These are phyloP conservation scores for Sclerotinia sclerotiorum DNA, from an alignment of 2,329 filamentous ascomycete genomes.

Conservation along the genomic window DNA sequence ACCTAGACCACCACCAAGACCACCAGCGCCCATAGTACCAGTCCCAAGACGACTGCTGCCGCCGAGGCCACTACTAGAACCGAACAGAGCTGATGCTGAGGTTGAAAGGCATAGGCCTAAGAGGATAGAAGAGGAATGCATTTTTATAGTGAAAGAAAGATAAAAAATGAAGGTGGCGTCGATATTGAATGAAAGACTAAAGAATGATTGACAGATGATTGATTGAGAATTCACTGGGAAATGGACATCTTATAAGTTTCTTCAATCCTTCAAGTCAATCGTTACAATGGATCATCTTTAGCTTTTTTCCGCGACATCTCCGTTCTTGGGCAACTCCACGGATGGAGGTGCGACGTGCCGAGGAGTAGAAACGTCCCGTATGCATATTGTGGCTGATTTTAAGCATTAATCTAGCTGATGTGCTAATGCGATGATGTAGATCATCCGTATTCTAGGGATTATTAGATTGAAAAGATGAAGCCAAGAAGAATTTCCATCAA, in stretches of 20 bases:
- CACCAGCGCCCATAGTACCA: too few relatives aligned
- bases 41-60: too few relatives aligned
- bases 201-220: not conserved
- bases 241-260: not conserved
- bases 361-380: not conserved
- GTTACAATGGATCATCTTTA: not conserved
- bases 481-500: not conserved
- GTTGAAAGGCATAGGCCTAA: not conserved
- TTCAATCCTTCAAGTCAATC: not conserved
- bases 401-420: not conserved
- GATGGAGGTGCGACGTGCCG: not conserved
- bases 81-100: not conserved
- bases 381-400: not conserved
- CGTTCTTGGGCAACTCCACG: conserved; percentile 6
- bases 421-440: not conserved
- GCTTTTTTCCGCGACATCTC: not conserved
- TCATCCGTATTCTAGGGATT: not conserved
- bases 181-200: not conserved
- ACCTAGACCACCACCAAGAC: too few relatives aligned
- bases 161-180: not conserved
- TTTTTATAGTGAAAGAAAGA: not conserved
- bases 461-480: not conserved
- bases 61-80: too few relatives aligned
- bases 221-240: not conserved
- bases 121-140: conserved; percentile 3